phyloP scores from a whole-genome alignment of 805 yeast genomes.

The Saccharomycopsis babjevae region DNA sequence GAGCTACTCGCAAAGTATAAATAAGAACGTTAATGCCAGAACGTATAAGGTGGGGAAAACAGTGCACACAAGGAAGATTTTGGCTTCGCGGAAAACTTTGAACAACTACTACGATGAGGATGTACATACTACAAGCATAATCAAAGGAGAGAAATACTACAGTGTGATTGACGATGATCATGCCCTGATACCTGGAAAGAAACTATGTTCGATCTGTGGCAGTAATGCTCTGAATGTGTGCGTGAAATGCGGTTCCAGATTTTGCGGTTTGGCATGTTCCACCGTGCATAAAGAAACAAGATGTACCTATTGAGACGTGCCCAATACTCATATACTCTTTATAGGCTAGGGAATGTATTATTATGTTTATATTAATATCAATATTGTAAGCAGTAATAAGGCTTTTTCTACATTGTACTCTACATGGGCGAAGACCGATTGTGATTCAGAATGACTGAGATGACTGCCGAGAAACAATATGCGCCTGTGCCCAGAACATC shows the following conservation, averaged over 20 bases:
- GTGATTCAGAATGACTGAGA: too few species aligned
- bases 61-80: conserved; percentile 13
- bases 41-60: conserved; percentile 15
- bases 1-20: conserved; percentile 12
- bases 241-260: conserved; percentile 15
- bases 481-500: too few species aligned
- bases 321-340: not conserved
- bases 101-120: conserved; percentile 45
- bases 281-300: conserved; percentile 16
- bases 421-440: not conserved
- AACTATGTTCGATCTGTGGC: conserved; percentile 18
- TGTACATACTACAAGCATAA: conserved; percentile 45
- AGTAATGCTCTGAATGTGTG: conserved; percentile 16
- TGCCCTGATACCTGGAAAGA: conserved; percentile 15
- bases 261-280: conserved; percentile 16
- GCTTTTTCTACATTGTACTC: not conserved
- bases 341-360: not conserved
- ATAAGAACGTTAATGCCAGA: conserved; percentile 1
- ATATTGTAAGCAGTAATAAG: too few species aligned
- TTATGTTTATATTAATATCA: too few species aligned
- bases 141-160: conserved; percentile 10
- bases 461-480: too few species aligned
- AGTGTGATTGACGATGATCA: conserved; percentile 4
- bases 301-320: conserved; percentile 3
- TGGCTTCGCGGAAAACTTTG: conserved; percentile 32